Evolutionary conservation across 352 stramenopile species (phyloP), one percentile per base, ranked within the genome.

Genomic region (Albugo laibachii): DNA sequence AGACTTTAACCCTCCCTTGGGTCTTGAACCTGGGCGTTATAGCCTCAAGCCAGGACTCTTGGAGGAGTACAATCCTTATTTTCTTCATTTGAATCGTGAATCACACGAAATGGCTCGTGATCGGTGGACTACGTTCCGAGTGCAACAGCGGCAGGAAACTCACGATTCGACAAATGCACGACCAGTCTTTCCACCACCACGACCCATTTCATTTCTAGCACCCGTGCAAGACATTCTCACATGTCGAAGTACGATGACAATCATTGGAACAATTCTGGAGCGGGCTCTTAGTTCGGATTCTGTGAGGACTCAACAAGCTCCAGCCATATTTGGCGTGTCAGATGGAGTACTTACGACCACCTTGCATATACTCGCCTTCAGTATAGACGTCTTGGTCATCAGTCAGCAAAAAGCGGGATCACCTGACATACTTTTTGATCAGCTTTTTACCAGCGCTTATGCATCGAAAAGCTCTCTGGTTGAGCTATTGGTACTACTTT

Each of bases 1-100:
- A 0, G 51, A 77, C 37, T 92, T 92, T 48, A 56, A 80, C 12
- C 65, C 69, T 4, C 74, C 79, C 3, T 79, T 69, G 2, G 76
- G 79, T 13, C 49, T 92, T 13, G 79, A 92, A 34, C 68, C 79
- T 1, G 79, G 79, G 11, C 66, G 77, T 13, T 92, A 92, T 36
- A 69, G 80, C 45, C 61, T 92, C 20, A 83, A 88, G 31, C 58
- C 78, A 5, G 69, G 67, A 0, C 48, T 79, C 20, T 56, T 92
- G 12, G 72, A 82, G n/a, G 57, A 61, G 21, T 92, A 88, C 58
- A 89, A 92, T 40, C 79, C 79, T 13, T 92, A 92, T 35, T 88
- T 83, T 48, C 48, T 88, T 49, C 79, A 92, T 44, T 48, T 92
- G 12, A 92, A 86, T 39, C 71, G 79, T 16, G 79, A 92, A 58